A percentile compares a stretch with the other conserved stretches of the same genome.
phyloP scores from a whole-genome alignment of 2,329 filamentous ascomycete species.

The Thielaviopsis ethacetica region DNA sequence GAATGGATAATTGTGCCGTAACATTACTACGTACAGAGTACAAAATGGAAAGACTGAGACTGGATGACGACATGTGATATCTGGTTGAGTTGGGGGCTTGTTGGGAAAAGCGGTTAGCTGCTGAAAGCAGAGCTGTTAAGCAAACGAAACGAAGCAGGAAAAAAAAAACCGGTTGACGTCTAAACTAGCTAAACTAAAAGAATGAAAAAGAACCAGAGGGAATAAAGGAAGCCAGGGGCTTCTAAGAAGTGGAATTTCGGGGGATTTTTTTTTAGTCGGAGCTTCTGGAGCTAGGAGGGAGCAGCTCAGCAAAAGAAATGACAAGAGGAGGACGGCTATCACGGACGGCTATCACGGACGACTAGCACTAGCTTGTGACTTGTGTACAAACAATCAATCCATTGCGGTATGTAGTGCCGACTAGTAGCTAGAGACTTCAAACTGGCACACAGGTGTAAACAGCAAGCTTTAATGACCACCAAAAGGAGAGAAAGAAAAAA shows the following conservation, averaged over 20 bases:
- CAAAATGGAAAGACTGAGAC: background rate
- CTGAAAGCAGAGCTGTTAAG: no score
- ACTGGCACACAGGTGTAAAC: no score
- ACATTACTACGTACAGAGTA: background rate
- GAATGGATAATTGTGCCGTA: background rate
- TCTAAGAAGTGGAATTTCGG: background rate
- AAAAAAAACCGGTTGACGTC: background rate
- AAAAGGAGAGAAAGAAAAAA: no score
- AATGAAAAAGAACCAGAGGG: background rate
- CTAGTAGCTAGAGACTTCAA: no score
- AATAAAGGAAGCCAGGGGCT: background rate
- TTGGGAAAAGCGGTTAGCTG: no score
- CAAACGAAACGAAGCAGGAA: background rate
- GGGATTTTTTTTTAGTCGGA: background rate
- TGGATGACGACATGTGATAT: background rate
- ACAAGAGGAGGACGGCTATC: background rate
- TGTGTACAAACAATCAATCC: background rate
- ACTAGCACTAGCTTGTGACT: background rate
- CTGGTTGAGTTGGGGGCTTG: no score
- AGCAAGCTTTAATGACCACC: no score
- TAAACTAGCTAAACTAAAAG: no score
- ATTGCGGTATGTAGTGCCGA: no score
- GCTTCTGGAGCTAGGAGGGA: background rate
- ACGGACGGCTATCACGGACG: no score
- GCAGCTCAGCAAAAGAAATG: background rate